Evolutionary conservation across 2,329 filamentous ascomycete genomes (phyloP).

Genomic region (Aspergillus ochraceoroseus): DNA sequence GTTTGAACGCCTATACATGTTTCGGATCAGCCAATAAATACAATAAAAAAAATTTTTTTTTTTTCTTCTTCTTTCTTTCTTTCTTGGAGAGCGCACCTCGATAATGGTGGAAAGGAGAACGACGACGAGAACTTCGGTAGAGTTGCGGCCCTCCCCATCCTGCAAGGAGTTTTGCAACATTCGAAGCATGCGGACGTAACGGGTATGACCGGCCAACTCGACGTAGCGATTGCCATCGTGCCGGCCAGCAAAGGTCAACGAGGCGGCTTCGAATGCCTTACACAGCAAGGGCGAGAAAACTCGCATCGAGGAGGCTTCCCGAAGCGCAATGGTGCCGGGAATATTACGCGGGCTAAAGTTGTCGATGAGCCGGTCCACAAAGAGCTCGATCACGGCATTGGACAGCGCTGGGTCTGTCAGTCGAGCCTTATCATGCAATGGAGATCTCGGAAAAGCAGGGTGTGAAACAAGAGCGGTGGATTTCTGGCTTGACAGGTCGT

Average conservation of each 20-base stretch:
- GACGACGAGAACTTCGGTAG: constrained; percentile 24
- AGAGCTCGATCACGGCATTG: constrained; percentile 22
- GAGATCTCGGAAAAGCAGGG: constrained; percentile 5
- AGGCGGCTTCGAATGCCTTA: constrained; percentile 25
- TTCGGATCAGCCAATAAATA: background rate
- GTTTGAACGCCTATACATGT: constrained; percentile 23
- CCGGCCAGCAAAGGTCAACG: constrained; percentile 23
- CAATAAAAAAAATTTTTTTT: background rate
- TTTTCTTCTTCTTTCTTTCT: background rate
- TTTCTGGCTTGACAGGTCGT: background rate
- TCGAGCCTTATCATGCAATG: constrained; percentile 12
- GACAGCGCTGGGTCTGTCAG: constrained; percentile 19
- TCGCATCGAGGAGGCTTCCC: constrained; percentile 24
- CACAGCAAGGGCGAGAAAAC: constrained; percentile 24
- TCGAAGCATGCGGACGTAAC: constrained; percentile 20
- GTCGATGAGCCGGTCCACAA: constrained; percentile 24
- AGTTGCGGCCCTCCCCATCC: constrained; percentile 18
- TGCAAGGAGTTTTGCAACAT: constrained; percentile 21
- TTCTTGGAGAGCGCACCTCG: constrained; percentile 17
- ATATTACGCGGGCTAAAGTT: constrained; percentile 23
- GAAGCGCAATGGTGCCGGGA: constrained; percentile 23
- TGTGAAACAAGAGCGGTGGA: constrained; percentile 2
- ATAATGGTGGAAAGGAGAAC: constrained; percentile 26
- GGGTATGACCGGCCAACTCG: constrained; percentile 20
- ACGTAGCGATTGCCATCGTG: constrained; percentile 20